Evolutionary conservation across 139 green algal species (phyloP), one percentile per base, ranked within the genome.

Genomic region (Chlorella sp.): DNA sequence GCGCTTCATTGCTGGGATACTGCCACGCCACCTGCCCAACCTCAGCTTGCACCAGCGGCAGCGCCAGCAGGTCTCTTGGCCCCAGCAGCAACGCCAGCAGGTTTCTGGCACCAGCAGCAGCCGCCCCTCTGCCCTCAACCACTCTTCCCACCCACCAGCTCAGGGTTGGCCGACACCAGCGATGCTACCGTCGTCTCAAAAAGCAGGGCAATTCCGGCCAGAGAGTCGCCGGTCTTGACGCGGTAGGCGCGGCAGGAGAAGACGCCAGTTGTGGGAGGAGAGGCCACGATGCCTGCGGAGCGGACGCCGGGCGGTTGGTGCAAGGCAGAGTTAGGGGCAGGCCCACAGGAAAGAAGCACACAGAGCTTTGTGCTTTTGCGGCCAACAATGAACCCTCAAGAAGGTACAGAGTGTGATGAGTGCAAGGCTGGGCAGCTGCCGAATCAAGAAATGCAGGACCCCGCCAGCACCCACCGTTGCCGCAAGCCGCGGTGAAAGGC

Each of bases 401-500:
- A 57, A 57, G 48, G 48, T 57, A 57, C 48, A 57, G 48, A 5
- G 7, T 57, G 48, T 57, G 48, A 9, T 9, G 7, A 79, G 73
- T 3, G 32, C 11, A 14, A 40, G 22, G 12, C 5, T 1, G 7
- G 73, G 11, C n/a, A 24, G n/a, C n/a, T 79, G 3, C 73, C n/a
- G n/a, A 79, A 28, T 9, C 73, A 36, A 3, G 34, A 19, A 40
- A 30, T n/a, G n/a, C 75, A 18, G 34, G 3, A 18, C 75, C 0
- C 1, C 34, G 19, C 75, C 68, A 16, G 68, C 37, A 60, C 78
- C 30, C 78, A 83, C 78, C 78, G 24, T 83, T 83, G 53, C 89
- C 89, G 68, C 89, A 91, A 68, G 36, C 48, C 5, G 83, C 48
- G 34, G 84, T 69, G 69, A 90, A 91, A 40, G 89, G 89, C 37